These are phyloP conservation scores for Dioscorea dumetorum DNA, from an alignment of 106 monocot species.

Conservation along the genomic window DNA sequence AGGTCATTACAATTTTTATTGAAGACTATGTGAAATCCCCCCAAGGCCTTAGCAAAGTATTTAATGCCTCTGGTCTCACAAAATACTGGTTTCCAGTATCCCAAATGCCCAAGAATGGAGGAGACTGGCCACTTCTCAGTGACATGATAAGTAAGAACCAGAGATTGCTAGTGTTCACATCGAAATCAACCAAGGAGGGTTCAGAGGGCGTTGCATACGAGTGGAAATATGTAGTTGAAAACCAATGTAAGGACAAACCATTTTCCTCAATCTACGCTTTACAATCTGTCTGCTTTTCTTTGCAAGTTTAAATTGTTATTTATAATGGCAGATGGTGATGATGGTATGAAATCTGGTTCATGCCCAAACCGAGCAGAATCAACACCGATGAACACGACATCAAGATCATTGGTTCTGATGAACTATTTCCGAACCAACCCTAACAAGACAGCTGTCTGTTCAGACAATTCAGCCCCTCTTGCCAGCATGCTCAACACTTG, in stretches of 20 bases:
- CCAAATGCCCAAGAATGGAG: constrained; percentile 14
- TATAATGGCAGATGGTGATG: constrained; percentile 40
- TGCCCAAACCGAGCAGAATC: constrained; percentile 50
- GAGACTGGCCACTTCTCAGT: constrained; percentile 16
- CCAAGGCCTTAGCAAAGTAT: constrained; percentile 15
- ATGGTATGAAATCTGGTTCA: constrained; percentile 30
- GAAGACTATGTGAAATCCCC: constrained; percentile 22
- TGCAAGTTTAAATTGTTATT: neutral
- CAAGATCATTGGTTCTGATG: constrained; percentile 53
- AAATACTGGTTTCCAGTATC: constrained; percentile 16
- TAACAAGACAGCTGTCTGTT: constrained; percentile 19
- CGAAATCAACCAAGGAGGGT: constrained; percentile 4
- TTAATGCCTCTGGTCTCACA: constrained; percentile 14
- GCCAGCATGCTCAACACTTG: constrained; percentile 55
- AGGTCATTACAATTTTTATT: constrained; percentile 16
- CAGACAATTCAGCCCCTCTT: constrained; percentile 50
- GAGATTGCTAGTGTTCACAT: constrained; percentile 12
- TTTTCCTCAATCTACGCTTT: neutral
- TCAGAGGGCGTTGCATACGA: constrained; percentile 16
- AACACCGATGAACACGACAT: constrained; percentile 31
- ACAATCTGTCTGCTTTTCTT: too few species aligned
- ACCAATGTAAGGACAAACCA: constrained; percentile 10
- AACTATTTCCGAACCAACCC: constrained; percentile 42
- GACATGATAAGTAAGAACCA: constrained; percentile 21
- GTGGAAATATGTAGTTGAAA: constrained; percentile 13